These are phyloP conservation scores for Boletus sp. DNA, from an alignment of 1,284 basidiomycete species.

Conservation along the genomic window DNA sequence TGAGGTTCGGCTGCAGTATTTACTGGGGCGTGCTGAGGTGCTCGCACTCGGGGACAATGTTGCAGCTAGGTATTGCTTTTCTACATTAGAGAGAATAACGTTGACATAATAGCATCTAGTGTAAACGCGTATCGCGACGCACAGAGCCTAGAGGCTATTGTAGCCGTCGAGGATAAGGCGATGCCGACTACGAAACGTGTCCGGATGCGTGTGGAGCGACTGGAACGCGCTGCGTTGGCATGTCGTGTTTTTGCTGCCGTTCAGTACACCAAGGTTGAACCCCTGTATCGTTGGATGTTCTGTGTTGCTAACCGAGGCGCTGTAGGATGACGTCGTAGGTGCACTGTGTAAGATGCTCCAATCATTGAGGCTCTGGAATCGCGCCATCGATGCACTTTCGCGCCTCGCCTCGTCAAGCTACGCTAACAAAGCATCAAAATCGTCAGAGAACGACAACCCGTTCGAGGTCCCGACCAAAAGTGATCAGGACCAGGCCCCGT, in stretches of 20 bases:
- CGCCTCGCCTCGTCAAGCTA: slow-evolving; percentile 54
- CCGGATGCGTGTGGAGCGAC: slow-evolving; percentile 54
- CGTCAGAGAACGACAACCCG: slow-evolving; percentile 53
- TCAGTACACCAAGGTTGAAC: slow-evolving; percentile 62
- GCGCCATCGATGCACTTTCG: slow-evolving; percentile 71
- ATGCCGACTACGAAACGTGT: slow-evolving; percentile 59
- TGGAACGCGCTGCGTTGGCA: slow-evolving; percentile 76
- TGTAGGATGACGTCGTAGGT: slow-evolving; percentile 66
- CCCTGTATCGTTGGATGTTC: slow-evolving; percentile 18
- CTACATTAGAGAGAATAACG: background rate
- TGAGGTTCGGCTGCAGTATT: slow-evolving; percentile 56
- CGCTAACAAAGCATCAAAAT: slow-evolving; percentile 34
- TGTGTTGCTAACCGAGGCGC: slow-evolving; percentile 2
- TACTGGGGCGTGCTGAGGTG: slow-evolving; percentile 69
- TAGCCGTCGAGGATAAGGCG: slow-evolving; percentile 52
- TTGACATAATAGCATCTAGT: slow-evolving; percentile 40
- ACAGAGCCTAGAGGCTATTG: slow-evolving; percentile 45
- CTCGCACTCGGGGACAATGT: slow-evolving; percentile 66
- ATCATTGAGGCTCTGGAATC: slow-evolving; percentile 78
- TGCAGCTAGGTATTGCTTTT: slow-evolving; percentile 55
- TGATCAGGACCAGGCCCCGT: slow-evolving; percentile 35
- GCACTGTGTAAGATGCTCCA: slow-evolving; percentile 69
- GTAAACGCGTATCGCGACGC: slow-evolving; percentile 62
- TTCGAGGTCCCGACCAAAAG: slow-evolving; percentile 53
- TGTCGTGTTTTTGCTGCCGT: slow-evolving; percentile 69